phyloP scores from a whole-genome alignment of 495 filamentous ascomycete species.

The Penicillium parvum region DNA sequence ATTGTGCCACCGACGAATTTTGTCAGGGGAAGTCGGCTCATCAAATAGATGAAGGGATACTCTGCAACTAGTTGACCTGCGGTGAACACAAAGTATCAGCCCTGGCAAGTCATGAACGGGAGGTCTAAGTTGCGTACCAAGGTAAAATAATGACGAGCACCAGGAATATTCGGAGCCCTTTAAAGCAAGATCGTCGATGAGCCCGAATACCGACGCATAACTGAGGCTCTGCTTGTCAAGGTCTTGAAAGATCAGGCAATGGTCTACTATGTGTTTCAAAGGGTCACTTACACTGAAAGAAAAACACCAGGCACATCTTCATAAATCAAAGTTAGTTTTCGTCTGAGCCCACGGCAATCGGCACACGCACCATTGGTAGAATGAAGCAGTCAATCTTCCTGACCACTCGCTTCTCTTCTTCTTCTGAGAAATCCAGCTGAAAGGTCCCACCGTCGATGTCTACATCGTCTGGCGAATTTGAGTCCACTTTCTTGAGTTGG shows the following conservation, averaged over 20 bases:
- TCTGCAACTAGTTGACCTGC: constrained; percentile 48
- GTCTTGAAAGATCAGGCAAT: too few species aligned
- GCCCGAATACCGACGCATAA: constrained; percentile 53
- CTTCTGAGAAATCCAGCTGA: too few species aligned
- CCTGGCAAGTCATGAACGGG: too few species aligned
- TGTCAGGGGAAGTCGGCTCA: constrained; percentile 52
- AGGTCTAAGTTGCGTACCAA: too few species aligned
- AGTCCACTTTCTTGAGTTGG: too few species aligned
- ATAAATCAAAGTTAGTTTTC: neutral
- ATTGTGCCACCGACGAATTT: constrained; percentile 25
- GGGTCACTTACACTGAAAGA: too few species aligned
- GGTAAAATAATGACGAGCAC: constrained; percentile 36
- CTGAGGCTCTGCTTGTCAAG: constrained; percentile 56
- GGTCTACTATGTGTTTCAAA: too few species aligned
- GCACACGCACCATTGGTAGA: constrained; percentile 34
- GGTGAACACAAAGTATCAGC: too few species aligned
- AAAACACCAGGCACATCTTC: constrained; percentile 34
- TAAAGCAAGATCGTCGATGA: constrained; percentile 48
- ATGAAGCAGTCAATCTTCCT: constrained; percentile 46
- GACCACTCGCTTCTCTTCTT: constrained; percentile 42
- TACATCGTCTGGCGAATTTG: too few species aligned
- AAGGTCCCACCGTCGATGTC: too few species aligned
- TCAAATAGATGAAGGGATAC: constrained; percentile 48
- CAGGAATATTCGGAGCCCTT: constrained; percentile 49
- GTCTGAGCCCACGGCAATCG: neutral